Percentiles rank a stretch among this genome's conserved stretches.
These are phyloP conservation scores for Russula earlei DNA, from an alignment of 768 basidiomycete species.

Conservation along the genomic window DNA sequence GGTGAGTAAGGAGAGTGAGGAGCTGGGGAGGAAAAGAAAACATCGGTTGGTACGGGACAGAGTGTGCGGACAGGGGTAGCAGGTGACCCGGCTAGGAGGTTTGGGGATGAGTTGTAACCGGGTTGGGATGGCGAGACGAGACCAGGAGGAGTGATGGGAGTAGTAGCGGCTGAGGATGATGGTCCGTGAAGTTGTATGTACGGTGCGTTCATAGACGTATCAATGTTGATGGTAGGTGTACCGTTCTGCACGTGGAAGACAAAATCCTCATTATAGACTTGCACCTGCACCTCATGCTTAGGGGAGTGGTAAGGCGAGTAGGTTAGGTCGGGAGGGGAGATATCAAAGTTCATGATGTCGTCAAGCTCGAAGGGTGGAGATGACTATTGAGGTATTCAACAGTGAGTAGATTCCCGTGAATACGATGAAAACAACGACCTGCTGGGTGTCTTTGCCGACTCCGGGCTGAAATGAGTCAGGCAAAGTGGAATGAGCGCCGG, in stretches of 20 bases:
- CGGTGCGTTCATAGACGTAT: slow-evolving; percentile 4
- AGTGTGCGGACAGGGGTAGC: slow-evolving; percentile 7
- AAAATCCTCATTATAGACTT: background rate
- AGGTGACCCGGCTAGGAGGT: slow-evolving; percentile 2
- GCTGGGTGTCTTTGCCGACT: slow-evolving; percentile 7
- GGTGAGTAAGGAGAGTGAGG: slow-evolving; percentile 10
- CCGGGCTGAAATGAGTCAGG: slow-evolving; percentile 7
- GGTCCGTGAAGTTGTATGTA: background rate
- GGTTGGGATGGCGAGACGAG: slow-evolving; percentile 15
- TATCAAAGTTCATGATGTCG: background rate
- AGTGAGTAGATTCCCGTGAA: background rate
- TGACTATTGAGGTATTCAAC: background rate
- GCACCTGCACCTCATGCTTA: background rate
- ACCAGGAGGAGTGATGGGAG: slow-evolving; percentile 15
- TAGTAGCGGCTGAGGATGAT: slow-evolving; percentile 5
- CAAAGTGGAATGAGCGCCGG: slow-evolving; percentile 4
- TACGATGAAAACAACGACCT: background rate
- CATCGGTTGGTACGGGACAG: no score
- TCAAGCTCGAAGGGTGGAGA: background rate
- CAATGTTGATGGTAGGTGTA: slow-evolving; percentile 11
- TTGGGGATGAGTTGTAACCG: slow-evolving; percentile 15
- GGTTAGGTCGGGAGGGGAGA: background rate
- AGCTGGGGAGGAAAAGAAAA: background rate
- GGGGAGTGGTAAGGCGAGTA: background rate
- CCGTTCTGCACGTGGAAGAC: background rate